A percentile compares a stretch with the other conserved stretches of the same genome.
Evolutionary conservation across 495 filamentous ascomycete species (phyloP).

Genomic region (Glarea lozoyensis): DNA sequence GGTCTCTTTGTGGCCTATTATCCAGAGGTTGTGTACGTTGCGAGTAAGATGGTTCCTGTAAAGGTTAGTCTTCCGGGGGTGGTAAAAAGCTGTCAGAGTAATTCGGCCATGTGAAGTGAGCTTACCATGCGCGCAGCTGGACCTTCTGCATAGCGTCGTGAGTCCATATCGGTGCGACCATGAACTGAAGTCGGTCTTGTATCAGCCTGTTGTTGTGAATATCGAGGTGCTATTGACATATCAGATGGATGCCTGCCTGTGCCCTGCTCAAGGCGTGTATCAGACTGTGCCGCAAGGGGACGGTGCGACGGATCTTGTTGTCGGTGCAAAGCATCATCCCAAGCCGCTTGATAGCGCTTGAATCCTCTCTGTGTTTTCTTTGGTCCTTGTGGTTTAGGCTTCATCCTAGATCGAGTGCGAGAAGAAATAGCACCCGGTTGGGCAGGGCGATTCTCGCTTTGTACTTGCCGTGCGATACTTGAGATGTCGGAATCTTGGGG

Average conservation of each 20-base stretch:
- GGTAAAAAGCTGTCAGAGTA: background rate
- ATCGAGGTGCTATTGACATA: too few relatives aligned
- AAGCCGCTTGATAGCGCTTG: conserved; percentile 31
- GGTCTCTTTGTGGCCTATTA: conserved; percentile 6
- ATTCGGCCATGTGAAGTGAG: background rate
- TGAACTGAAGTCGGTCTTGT: too few relatives aligned
- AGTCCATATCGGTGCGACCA: background rate
- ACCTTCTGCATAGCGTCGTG: background rate
- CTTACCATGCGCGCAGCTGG: conserved; percentile 8
- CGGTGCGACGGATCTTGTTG: conserved; percentile 4
- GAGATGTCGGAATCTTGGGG: background rate
- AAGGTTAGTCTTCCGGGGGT: conserved; percentile 14
- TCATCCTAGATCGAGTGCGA: conserved; percentile 12
- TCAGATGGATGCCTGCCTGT: background rate
- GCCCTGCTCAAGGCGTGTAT: background rate
- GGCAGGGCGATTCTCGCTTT: conserved; percentile 3
- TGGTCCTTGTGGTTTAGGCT: conserved; percentile 4
- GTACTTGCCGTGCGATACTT: background rate
- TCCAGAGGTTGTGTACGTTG: conserved; percentile 6
- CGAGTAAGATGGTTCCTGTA: conserved; percentile 11
- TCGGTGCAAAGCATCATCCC: conserved; percentile 26
- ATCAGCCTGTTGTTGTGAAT: too few relatives aligned
- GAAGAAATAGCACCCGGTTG: conserved; percentile 9
- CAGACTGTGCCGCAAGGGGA: background rate
- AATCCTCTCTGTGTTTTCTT: conserved; percentile 28